Evolutionary conservation across 1,284 basidiomycete species (phyloP), one percentile per base, ranked within the genome.

Genomic region (Spongiforma sp.): DNA sequence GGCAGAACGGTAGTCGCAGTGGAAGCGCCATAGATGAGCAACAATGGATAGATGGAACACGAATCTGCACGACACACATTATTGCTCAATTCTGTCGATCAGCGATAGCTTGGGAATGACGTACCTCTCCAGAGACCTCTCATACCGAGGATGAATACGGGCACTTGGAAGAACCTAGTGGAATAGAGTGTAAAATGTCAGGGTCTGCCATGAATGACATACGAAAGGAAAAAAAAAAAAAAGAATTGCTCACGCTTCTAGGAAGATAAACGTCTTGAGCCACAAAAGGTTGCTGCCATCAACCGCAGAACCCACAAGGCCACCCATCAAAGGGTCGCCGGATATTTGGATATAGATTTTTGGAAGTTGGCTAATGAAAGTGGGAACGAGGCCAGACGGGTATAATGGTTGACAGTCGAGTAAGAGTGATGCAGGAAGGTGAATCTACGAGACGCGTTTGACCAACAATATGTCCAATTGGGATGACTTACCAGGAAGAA

Each of bases 1-100:
- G 94, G 87, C 21, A 93, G 75, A 3, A 90, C 89, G 0, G 93
- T 94, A 0, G 93, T 95, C 1, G 86, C 82, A 0, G 93, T 90
- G 0, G 91, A 93, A 0, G 92, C 90, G 32, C 84, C 92, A 74
- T 95, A 96, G 36, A 89, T 75, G 8, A 93, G 79, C 7, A 96
- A 79, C 24, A 87, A 79, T 14, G 83, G 76, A 71, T 89, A 88
- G 59, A 86, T 81, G 15, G 73, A 70, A 10, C 71, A 77, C 4
- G 77, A 82, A 65, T 79, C 88, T 88, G 69, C 62, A 67, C 28
- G 58, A 33, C n/a, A n/a, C n/a, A n/a, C n/a, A n/a, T n/a, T n/a
- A n/a, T n/a, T n/a, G n/a, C n/a, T n/a, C n/a, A n/a, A n/a, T n/a
- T n/a, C n/a, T n/a, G n/a, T n/a, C n/a, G n/a, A n/a, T n/a, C n/a